A percentile compares a stretch with the other conserved stretches of the same genome.
Evolutionary conservation across 768 basidiomycete species (phyloP).

Genomic region (Calocybe cyanea): DNA sequence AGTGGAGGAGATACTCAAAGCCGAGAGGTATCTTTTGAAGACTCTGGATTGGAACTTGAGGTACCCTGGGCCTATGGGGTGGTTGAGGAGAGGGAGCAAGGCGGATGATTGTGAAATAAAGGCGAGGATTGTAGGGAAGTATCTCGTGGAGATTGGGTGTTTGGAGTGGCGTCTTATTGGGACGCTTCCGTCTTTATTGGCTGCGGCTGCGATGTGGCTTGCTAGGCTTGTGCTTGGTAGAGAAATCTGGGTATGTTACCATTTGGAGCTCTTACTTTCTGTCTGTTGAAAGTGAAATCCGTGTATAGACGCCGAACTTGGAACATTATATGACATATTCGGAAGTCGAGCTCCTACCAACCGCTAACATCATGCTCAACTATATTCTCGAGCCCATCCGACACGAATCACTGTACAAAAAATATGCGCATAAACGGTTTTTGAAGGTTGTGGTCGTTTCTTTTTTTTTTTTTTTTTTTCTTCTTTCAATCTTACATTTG

Average conservation of each 20-base stretch:
- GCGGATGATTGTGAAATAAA: slow-evolving; percentile 89
- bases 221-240: slow-evolving; percentile 75
- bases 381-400: slow-evolving; percentile 72
- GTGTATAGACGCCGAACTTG: slow-evolving; percentile 68
- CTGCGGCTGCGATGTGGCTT: slow-evolving; percentile 85
- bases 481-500: background rate
- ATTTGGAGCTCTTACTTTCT: background rate
- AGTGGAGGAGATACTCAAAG: slow-evolving; percentile 79
- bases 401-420: slow-evolving; percentile 81
- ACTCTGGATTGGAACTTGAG: slow-evolving; percentile 84
- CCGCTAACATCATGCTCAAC: slow-evolving; percentile 84
- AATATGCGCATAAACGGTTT: slow-evolving; percentile 83
- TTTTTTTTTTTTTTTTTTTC: background rate
- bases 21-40: slow-evolving; percentile 85
- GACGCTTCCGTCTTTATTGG: slow-evolving; percentile 71
- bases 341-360: slow-evolving; percentile 74
- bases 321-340: slow-evolving; percentile 86
- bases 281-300: no score
- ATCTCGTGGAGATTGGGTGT: slow-evolving; percentile 81
- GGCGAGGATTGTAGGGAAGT: slow-evolving; percentile 85
- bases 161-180: slow-evolving; percentile 78
- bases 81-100: slow-evolving; percentile 85
- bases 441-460: slow-evolving; percentile 63
- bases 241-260: slow-evolving; percentile 71
- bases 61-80: slow-evolving; percentile 87